Percentiles rank a stretch among this genome's conserved stretches.
phyloP scores from a whole-genome alignment of 805 yeast genomes.

The Pichia nakasei region DNA sequence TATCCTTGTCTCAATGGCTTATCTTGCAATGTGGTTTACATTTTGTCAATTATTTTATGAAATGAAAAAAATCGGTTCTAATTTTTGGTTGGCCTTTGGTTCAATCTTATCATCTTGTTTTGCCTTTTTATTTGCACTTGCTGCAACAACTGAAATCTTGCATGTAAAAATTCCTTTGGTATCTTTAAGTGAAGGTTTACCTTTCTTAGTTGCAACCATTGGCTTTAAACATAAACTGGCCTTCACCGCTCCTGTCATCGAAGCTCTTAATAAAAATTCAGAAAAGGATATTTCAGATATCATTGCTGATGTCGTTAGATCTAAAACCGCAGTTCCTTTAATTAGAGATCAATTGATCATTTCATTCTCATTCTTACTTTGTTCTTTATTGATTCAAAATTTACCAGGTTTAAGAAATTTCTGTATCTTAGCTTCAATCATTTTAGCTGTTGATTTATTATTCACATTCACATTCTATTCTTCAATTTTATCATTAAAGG shows the following conservation, averaged over 20 bases:
- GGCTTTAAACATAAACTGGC: conserved; percentile 84
- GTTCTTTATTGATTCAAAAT: conserved; percentile 55
- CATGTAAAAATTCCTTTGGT: conserved; percentile 59
- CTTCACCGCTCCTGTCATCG: conserved; percentile 53
- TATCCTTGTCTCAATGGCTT: conserved; percentile 68
- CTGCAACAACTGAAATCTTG: conserved; percentile 47
- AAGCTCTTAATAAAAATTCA: conserved; percentile 26
- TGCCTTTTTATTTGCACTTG: conserved; percentile 75
- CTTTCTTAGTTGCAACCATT: conserved; percentile 83
- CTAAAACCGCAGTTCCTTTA: conserved; percentile 39
- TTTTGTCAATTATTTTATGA: conserved; percentile 65
- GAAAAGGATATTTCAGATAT: conserved; percentile 25
- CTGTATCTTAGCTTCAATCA: conserved; percentile 63
- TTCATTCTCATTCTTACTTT: conserved; percentile 58
- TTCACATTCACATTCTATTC: conserved; percentile 75
- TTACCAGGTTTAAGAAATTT: conserved; percentile 73
- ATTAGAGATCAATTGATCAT: conserved; percentile 73
- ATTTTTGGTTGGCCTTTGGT: conserved; percentile 78
- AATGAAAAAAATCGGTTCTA: conserved; percentile 72
- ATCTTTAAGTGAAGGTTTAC: conserved; percentile 81
- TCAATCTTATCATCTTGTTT: conserved; percentile 70
- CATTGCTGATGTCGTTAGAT: conserved; percentile 22
- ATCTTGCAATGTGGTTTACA: conserved; percentile 81
- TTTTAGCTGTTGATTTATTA: conserved; percentile 61
- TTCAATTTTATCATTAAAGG: conserved; percentile 76